Evolutionary conservation across 768 basidiomycete species (phyloP), one percentile per base, ranked within the genome.

Genomic region (Xerocomus spinulosus): DNA sequence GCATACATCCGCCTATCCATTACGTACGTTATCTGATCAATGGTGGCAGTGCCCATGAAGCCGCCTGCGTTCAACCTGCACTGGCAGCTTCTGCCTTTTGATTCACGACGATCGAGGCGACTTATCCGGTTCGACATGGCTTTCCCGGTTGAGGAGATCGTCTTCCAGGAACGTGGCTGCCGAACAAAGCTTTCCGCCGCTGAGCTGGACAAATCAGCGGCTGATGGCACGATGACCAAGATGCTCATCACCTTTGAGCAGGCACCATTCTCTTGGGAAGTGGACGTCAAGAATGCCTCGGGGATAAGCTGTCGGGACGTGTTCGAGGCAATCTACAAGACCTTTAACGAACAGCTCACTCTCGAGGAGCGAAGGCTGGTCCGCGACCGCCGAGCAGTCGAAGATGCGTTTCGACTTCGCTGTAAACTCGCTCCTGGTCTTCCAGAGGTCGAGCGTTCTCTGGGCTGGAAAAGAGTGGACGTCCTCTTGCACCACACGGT

Each of bases 381-480:
- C 48, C 49, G 47, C 35, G 45, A 58, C 34, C 59, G 59, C 25
- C 55, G 56, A 6, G 63, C 56, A 33, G 78, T 74, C 55, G 62
- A 68, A 21, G 64, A 54, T 1, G 70, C 73, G 0, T 82, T 78
- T 53, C 64, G 69, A 30, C 71, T 75, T 44, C 69, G 78, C 40
- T 79, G 77, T 57, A 57, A 63, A 28, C 71, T 76, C 41, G 65
- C 67, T 25, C 51, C 71, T 2, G 73, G 73, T 25, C 53, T 73
- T 41, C 64, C 68, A 14, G 68, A 68, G 43, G 69, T 62, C 44
- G 75, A 74, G 48, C 70, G 72, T 51, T 61, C 64, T 26, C 64
- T 72, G 39, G 82, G 82, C 7, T 70, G 81, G 64, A 69, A 73
- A 44, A 73, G 83, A 15, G 73, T 83, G 40, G 83, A 85, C 50